Base-by-base conservation (phyloP, 2,329 filamentous ascomycete species). In the Alternaria triticimaculans region DNA sequence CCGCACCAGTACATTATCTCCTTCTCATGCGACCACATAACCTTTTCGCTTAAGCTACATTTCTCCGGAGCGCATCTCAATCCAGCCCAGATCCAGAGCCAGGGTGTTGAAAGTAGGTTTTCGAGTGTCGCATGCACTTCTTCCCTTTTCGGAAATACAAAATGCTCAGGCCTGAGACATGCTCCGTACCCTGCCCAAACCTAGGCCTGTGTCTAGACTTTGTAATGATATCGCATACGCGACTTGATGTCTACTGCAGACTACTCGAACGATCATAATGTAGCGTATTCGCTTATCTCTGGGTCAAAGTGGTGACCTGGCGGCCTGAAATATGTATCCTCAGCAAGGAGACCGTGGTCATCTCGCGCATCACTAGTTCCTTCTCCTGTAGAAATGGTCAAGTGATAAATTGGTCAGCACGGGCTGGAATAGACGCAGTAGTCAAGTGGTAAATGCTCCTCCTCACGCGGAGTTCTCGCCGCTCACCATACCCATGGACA, bases 191-290 rank as follows among this genome's bases (percentile, higher is more conserved):
- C 15, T 41, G 33, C 6, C 8, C 15, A 5, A 5, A 0, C 33
- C 1, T n/a, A 0, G 33, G 4, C 2, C 15, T 41, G 0, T 5
- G 3, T n/a, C 0, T 41, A 41, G 33, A 41, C 15, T 41, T 3
- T 41, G 33, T 41, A 41, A 41, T 18, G 33, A 41, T 10, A 9
- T 41, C 33, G 33, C 33, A 41, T 41, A 41, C 33, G 15, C 33
- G 15, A 41, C 15, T 41, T 18, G 15, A 15, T 41, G 8, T 41
- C 33, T 18, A 41, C 33, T 41, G 33, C 15, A 41, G 33, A 41
- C 33, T 41, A 41, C 15, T 41, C 15, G 15, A 41, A n/a, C 15
- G 2, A 41, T 9, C 33, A 41, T 6, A 2, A 41, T 10, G 8
- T 10, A 10, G 33, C 15, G 15, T 6, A 41, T 41, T 37, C 33